Evolutionary conservation across 768 basidiomycete species (phyloP).

Genomic region (Scleroderma bovista): DNA sequence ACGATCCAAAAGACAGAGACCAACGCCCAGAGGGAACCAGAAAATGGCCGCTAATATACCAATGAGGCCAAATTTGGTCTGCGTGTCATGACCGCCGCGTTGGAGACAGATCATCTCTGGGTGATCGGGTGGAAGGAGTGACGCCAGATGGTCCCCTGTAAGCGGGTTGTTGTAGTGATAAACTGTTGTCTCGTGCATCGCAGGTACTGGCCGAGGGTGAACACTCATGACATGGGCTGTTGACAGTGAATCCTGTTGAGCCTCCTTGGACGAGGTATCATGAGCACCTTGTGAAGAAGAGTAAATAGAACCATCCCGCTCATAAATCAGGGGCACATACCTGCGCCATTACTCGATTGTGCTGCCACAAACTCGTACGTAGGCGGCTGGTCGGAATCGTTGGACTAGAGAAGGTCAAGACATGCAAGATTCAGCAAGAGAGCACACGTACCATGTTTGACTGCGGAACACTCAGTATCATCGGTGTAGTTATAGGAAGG

Average conservation of each 20-base stretch:
- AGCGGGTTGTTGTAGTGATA: constrained; percentile 65
- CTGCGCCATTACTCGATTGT: constrained; percentile 12
- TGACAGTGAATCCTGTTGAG: constrained; percentile 4
- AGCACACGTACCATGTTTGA: constrained; percentile 22
- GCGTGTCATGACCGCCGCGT: constrained; percentile 56
- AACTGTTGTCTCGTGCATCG: constrained; percentile 42
- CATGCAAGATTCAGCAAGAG: not conserved
- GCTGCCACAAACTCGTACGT: constrained; percentile 40
- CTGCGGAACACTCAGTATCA: too few relatives aligned
- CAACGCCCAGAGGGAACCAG: constrained; percentile 84
- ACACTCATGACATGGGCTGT: constrained; percentile 14
- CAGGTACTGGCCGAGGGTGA: constrained; percentile 19
- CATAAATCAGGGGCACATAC: constrained; percentile 18
- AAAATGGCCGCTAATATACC: constrained; percentile 80
- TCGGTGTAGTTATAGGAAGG: too few relatives aligned
- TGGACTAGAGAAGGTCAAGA: constrained; percentile 4
- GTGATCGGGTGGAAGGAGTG: constrained; percentile 68
- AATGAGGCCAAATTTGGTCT: constrained; percentile 63
- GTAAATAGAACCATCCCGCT: not conserved
- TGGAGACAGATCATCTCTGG: constrained; percentile 87
- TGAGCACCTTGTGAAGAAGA: constrained; percentile 6
- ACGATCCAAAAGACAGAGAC: constrained; percentile 71
- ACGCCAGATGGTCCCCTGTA: constrained; percentile 53
- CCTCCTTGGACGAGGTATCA: constrained; percentile 6
- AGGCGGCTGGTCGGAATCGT: constrained; percentile 38